A percentile compares a stretch with the other conserved stretches of the same genome.
These are phyloP conservation scores for Lolium rigidum DNA, from an alignment of 176 grass and related monocot genomes.

Conservation along the genomic window DNA sequence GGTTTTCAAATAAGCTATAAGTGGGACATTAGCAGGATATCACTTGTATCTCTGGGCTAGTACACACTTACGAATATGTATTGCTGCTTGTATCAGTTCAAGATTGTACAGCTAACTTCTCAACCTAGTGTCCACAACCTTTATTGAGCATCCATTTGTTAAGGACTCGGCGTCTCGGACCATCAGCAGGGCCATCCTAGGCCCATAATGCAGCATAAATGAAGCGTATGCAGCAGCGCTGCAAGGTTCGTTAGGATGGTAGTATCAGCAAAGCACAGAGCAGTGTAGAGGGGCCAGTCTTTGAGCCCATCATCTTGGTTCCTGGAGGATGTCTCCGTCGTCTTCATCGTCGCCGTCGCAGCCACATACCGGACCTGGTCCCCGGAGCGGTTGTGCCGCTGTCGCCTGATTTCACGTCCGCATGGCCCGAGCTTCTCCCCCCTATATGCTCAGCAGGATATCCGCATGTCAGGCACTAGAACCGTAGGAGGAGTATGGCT, in stretches of 20 bases:
- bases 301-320: conserved; percentile 4
- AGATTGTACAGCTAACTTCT: no score
- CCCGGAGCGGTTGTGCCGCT: conserved; percentile 29
- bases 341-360: background rate
- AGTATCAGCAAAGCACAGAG: background rate
- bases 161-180: no score
- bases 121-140: no score
- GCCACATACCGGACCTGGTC: conserved; percentile 32
- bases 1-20: no score
- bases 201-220: conserved; percentile 40
- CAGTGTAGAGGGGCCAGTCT: background rate
- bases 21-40: no score
- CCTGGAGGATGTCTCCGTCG: conserved; percentile 7
- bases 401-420: conserved; percentile 35
- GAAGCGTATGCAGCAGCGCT: conserved; percentile 17
- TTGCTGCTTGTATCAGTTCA: no score
- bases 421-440: conserved; percentile 33
- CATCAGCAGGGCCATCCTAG: conserved; percentile 35
- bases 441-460: conserved; percentile 28
- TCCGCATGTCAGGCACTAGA: conserved; percentile 30
- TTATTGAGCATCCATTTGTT: no score
- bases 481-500: conserved; percentile 5
- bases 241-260: conserved; percentile 52
- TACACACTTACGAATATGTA: no score
- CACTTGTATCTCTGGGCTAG: no score